Evolutionary conservation across 2,329 filamentous ascomycete species (phyloP).

Genomic region (Diaporthe amygdali): DNA sequence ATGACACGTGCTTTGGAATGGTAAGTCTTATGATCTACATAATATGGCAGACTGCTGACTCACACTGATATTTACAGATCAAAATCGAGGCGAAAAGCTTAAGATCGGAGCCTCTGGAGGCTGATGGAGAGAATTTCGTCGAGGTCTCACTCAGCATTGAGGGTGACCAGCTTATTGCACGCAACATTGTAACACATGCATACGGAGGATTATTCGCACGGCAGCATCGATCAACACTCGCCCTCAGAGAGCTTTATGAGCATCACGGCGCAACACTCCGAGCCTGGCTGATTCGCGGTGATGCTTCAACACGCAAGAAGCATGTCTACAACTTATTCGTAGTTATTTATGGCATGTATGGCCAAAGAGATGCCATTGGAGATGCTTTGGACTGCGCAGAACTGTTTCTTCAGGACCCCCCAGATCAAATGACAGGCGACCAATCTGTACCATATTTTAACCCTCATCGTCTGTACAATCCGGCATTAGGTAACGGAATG

Average conservation of each 20-base stretch:
- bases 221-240: background rate
- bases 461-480: background rate
- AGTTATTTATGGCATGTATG: background rate
- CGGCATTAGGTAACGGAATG: background rate
- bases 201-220: background rate
- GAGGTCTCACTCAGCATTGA: background rate
- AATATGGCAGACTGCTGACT: too few relatives aligned
- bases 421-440: background rate
- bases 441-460: background rate
- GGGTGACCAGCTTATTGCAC: background rate
- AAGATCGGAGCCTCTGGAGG: background rate
- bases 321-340: background rate
- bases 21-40: background rate
- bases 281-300: background rate
- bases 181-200: background rate
- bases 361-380: background rate
- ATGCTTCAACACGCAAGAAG: background rate
- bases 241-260: background rate
- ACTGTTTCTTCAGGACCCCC: background rate
- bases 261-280: background rate
- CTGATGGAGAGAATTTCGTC: background rate
- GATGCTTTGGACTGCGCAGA: background rate
- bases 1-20: background rate
- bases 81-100: background rate
- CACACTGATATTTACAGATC: background rate